Evolutionary conservation across 2,329 filamentous ascomycete species (phyloP), one percentile per base, ranked within the genome.

Genomic region (Neoarthrinium moseri): DNA sequence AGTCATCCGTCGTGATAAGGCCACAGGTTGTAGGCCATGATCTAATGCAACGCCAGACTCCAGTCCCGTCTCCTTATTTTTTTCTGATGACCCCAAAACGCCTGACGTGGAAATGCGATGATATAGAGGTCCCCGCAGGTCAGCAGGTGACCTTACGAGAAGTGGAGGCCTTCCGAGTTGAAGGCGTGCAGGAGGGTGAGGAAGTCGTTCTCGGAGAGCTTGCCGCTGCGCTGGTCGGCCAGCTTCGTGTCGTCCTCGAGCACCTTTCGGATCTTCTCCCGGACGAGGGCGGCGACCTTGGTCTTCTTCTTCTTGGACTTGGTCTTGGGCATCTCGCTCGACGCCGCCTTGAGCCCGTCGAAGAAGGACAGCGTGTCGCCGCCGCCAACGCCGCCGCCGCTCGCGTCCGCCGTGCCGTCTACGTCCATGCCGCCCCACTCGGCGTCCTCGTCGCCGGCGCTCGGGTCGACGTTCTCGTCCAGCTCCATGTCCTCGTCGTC

Each of bases 171-270:
- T 64, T 95, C 89, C 54, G 89, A 82, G 64, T 96, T 96, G 67
- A 96, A 96, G 2, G 87, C 86, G 55, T 75, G 78, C 30, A 96
- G 69, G 53, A 96, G 67, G 56, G 84, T 85, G 63, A 99, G 69
- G 62, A 96, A 97, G 59, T 96, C 91, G 43, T 87, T 91, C 70
- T 97, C 90, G 60, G 96, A 91, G 60, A 91, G 95, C 73, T 94
- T 85, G 50, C 89, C 80, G 10, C 91, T 81, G 53, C 92, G 77
- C 71, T 87, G 89, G 50, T 95, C 89, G 3, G 84, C 86, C 44
- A 97, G 74, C 38, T 83, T 80, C 0, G 91, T 96, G 46, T 86
- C 84, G 52, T 86, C 81, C 61, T 92, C 86, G 17, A 97, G 74
- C 17, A 96, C 90, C 62, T 86, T 89, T 58, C 86, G 77, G 35